A percentile compares a stretch with the other conserved stretches of the same genome.
phyloP scores from a whole-genome alignment of 352 stramenopile genomes.

The Thalassiosira pacifica region DNA sequence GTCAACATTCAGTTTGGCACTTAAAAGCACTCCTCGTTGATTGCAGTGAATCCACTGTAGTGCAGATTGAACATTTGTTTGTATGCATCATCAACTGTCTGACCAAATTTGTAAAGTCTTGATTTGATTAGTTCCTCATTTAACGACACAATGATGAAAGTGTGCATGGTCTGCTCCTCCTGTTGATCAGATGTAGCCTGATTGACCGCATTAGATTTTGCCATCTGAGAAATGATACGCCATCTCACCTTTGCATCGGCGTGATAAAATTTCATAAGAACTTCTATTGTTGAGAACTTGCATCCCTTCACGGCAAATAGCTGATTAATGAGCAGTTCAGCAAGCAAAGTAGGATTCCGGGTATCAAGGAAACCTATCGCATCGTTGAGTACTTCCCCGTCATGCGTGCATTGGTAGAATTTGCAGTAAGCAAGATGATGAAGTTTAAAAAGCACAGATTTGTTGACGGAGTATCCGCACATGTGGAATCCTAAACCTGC shows the following conservation, averaged over 20 bases:
- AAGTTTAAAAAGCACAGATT: background rate
- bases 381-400: too few relatives aligned
- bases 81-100: background rate
- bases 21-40: background rate
- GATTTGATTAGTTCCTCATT: background rate
- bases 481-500: too few relatives aligned
- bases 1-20: too few relatives aligned
- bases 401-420: too few relatives aligned
- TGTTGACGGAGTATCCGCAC: background rate
- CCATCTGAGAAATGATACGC: background rate
- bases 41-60: background rate
- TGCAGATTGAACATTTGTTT: background rate
- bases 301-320: background rate
- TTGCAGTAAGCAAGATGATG: too few relatives aligned
- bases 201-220: background rate
- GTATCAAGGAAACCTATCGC: too few relatives aligned
- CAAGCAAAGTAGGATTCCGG: too few relatives aligned
- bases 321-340: background rate
- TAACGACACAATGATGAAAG: too few relatives aligned
- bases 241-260: too few relatives aligned
- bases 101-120: background rate
- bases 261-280: conserved; percentile 14
- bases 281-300: background rate
- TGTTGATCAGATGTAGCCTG: too few relatives aligned
- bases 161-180: too few relatives aligned